Conservation (phyloP, 2,329 filamentous ascomycete genomes). For the Penicillium olsonii region DNA sequence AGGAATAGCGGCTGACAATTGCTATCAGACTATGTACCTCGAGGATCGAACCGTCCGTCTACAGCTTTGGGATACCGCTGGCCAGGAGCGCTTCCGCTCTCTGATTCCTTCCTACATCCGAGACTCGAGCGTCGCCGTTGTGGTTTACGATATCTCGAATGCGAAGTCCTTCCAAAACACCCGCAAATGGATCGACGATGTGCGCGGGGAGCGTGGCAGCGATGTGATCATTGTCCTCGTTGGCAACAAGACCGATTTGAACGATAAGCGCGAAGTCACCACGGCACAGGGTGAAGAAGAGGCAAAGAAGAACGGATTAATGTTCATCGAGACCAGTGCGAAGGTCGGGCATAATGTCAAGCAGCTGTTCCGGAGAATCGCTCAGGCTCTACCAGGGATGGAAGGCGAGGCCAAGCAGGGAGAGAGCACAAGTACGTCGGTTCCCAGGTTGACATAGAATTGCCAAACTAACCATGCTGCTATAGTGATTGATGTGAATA, state of each 20-base stretch:
- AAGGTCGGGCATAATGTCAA: conserved; percentile 99
- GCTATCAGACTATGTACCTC: conserved; percentile 88
- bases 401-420: conserved; percentile 81
- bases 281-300: conserved; percentile 96
- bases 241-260: conserved; percentile 98
- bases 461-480: conserved; percentile 26
- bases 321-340: conserved; percentile 99
- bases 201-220: conserved; percentile 92
- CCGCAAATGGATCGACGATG: conserved; percentile 98
- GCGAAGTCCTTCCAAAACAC: conserved; percentile 98
- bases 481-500: conserved; percentile 92
- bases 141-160: conserved; percentile 98
- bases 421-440: conserved; percentile 73
- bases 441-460: not conserved
- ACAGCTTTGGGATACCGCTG: conserved; percentile 97
- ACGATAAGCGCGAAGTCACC: conserved; percentile 97
- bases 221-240: conserved; percentile 99
- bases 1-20: conserved; percentile 4
- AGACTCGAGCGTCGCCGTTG: conserved; percentile 95
- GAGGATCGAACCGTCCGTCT: conserved; percentile 97
- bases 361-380: conserved; percentile 95
- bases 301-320: conserved; percentile 94
- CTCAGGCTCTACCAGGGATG: conserved; percentile 96
- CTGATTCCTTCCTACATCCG: conserved; percentile 98
- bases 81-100: conserved; percentile 95